Conservation (phyloP, 352 stramenopile genomes). For the Thraustochytrium striatum region DNA sequence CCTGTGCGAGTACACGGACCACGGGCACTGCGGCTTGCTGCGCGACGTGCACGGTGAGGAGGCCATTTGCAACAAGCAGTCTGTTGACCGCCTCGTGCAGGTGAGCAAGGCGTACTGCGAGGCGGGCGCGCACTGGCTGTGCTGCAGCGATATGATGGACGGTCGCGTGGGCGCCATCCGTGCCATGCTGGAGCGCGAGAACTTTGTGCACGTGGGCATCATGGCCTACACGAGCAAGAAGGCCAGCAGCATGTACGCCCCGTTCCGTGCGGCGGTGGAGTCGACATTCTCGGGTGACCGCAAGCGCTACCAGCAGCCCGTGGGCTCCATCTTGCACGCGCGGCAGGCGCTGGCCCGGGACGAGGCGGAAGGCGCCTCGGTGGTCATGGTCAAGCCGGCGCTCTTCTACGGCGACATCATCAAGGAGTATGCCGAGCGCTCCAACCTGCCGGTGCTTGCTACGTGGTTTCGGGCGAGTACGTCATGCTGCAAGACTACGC, state of each 20-base stretch:
- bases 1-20: slow-evolving; percentile 81
- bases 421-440: slow-evolving; percentile 65
- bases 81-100: slow-evolving; percentile 65
- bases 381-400: slow-evolving; percentile 80
- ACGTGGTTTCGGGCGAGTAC: slow-evolving; percentile 82
- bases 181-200: slow-evolving; percentile 65
- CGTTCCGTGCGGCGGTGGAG: slow-evolving; percentile 79
- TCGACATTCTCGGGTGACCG: slow-evolving; percentile 78
- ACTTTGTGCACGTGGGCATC: slow-evolving; percentile 77
- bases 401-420: slow-evolving; percentile 82
- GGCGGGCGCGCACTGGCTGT: slow-evolving; percentile 77
- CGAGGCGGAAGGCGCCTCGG: slow-evolving; percentile 71
- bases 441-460: slow-evolving; percentile 73
- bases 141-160: slow-evolving; percentile 85
- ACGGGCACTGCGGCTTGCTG: slow-evolving; percentile 73
- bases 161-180: slow-evolving; percentile 73
- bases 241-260: slow-evolving; percentile 79
- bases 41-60: slow-evolving; percentile 62
- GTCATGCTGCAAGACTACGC: slow-evolving; percentile 83
- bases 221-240: slow-evolving; percentile 87
- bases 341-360: slow-evolving; percentile 71
- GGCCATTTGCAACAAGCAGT: slow-evolving; percentile 70
- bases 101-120: slow-evolving; percentile 71
- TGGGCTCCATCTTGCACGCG: slow-evolving; percentile 73
- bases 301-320: slow-evolving; percentile 79